Conservation (phyloP, 1,284 basidiomycete species). For the Anthracocystis setariae region DNA sequence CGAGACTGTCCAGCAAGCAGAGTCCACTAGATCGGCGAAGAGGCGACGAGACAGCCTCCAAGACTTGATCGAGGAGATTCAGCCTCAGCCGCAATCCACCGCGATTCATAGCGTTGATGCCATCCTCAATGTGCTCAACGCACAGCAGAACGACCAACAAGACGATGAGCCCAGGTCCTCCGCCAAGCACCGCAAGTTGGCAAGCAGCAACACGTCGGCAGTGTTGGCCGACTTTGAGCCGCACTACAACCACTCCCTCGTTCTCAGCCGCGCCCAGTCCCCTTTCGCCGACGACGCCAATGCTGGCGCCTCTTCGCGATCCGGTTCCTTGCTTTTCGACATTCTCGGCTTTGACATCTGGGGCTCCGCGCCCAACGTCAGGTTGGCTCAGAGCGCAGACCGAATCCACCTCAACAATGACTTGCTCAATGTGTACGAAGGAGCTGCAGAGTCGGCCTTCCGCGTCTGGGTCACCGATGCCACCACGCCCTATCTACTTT, state of each 20-base stretch:
- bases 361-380: constrained; percentile 28
- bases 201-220: background rate
- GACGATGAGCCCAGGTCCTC: background rate
- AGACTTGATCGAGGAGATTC: background rate
- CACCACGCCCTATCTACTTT: constrained; percentile 31
- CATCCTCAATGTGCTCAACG: constrained; percentile 27
- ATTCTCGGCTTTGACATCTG: constrained; percentile 43
- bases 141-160: background rate
- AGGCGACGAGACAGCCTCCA: constrained; percentile 9
- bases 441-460: constrained; percentile 37
- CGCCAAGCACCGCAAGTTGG: constrained; percentile 17
- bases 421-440: constrained; percentile 38
- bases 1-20: background rate
- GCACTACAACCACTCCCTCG: constrained; percentile 6
- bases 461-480: constrained; percentile 41
- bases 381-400: constrained; percentile 23
- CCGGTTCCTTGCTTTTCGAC: constrained; percentile 20
- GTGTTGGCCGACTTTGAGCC: constrained; percentile 15
- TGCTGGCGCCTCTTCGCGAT: constrained; percentile 1
- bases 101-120: constrained; percentile 27
- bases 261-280: constrained; percentile 34
- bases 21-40: constrained; percentile 3
- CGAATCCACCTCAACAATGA: constrained; percentile 35
- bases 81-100: background rate
- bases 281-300: constrained; percentile 16